phyloP scores from a whole-genome alignment of 768 basidiomycete species.

The Tremella yokohamensis region DNA sequence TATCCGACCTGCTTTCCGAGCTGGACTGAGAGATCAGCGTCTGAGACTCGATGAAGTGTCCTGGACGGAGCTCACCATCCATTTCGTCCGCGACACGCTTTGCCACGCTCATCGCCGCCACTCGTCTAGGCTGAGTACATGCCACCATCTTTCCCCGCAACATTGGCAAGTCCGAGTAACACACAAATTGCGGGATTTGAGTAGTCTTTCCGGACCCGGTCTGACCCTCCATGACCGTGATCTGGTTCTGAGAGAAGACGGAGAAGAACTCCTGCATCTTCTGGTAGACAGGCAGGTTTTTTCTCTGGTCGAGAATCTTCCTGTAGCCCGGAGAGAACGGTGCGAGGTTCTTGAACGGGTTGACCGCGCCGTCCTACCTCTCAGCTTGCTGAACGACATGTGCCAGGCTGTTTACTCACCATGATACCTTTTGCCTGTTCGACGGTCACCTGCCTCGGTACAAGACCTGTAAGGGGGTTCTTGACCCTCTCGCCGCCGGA shows the following conservation, averaged over 20 bases:
- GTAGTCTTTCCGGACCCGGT: conserved; percentile 95
- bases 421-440: conserved; percentile 66
- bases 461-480: conserved; percentile 68
- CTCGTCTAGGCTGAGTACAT: conserved; percentile 92
- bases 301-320: conserved; percentile 78
- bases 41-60: not conserved
- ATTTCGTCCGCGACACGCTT: conserved; percentile 98
- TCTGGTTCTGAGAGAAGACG: conserved; percentile 76
- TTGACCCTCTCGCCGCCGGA: conserved; percentile 15
- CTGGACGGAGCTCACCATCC: conserved; percentile 66
- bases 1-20: conserved; percentile 95
- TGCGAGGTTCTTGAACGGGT: conserved; percentile 75
- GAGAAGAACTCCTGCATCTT: conserved; percentile 91
- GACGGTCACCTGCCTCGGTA: conserved; percentile 66
- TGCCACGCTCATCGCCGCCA: conserved; percentile 96
- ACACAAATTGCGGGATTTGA: conserved; percentile 96
- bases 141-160: conserved; percentile 85
- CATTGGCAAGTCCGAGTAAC: conserved; percentile 88
- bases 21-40: conserved; percentile 59
- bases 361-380: conserved; percentile 67
- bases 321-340: conserved; percentile 75
- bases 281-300: conserved; percentile 81
- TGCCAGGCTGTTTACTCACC: conserved; percentile 55
- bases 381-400: not conserved
- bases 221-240: conserved; percentile 70